Evolutionary conservation across 2,329 filamentous ascomycete species (phyloP), one percentile per base, ranked within the genome.

Genomic region (Calonectria montana): DNA sequence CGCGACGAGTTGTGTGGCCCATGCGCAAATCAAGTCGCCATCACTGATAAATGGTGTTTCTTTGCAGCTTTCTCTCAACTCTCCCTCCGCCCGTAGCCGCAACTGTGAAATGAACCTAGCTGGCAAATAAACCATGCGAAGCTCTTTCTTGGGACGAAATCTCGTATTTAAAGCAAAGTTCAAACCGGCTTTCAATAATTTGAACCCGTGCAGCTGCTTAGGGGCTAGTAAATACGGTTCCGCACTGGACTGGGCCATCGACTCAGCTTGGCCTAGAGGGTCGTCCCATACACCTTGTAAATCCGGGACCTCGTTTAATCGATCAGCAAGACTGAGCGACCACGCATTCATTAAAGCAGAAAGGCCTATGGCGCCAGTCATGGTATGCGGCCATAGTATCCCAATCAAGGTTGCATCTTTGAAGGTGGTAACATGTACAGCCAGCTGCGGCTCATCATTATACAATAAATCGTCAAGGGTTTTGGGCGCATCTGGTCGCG

Each of bases 391-490:
- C 80, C 83, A 88, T 2, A 80, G 80, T 0, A 90, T 72, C 0
- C 82, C 81, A 2, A 90, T 80, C 0, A 90, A 76, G 0, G 88
- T 90, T 0, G 86, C 85, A 68, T 91, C 85, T 3, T 74, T 76
- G 75, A 90, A 90, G 0, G 84, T 83, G 4, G 85, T 83, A 48
- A 90, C 80, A 71, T 88, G 86, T 5, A 90, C 78, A 4, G 83
- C 82, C 5, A 90, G 76, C 74, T 86, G 85, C 0, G 88, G 87
- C 21, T 75, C 78, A 75, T 89, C 87, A 5, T 76, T 72, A 50
- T 78, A 75, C 15, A 87, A 59, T 70, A 84, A 87, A 67, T 88
- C 86, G 1, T 82, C 76, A 0, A 87, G 72, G 3, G 73, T 81
- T 13, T 23, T 59, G 6, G 77, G 77, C 9, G 71, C 73, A 15